phyloP scores from a whole-genome alignment of 169 alveolate species.

The Perkinsus marinus region DNA sequence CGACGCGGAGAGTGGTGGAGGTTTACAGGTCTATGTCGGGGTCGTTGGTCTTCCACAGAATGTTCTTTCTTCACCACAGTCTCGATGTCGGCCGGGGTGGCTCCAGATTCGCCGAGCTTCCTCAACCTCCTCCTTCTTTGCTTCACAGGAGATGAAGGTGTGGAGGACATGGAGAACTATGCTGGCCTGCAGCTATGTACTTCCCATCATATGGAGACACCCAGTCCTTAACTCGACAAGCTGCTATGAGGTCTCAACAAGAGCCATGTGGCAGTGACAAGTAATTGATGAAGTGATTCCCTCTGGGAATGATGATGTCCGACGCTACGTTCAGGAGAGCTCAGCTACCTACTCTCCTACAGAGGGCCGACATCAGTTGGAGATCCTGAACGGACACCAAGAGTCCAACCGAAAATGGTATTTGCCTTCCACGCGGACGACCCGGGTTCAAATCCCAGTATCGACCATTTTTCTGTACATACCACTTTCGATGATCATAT shows the following conservation, averaged over 20 bases:
- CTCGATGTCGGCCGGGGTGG: not conserved
- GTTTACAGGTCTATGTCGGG: not conserved
- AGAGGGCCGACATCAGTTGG: not conserved
- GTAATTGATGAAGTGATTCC: not conserved
- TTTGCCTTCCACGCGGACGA: conserved; percentile 91
- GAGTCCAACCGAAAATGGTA: conserved; percentile 86
- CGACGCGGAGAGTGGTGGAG: not conserved
- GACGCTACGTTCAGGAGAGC: conserved; percentile 19
- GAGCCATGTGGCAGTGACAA: no score
- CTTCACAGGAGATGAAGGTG: not conserved
- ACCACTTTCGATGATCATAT: no score
- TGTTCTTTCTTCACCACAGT: not conserved
- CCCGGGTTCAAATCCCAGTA: conserved; percentile 97
- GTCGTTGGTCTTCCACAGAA: not conserved
- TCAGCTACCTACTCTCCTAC: not conserved
- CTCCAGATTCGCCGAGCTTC: not conserved
- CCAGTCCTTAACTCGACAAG: no score
- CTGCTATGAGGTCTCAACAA: conserved; percentile 58
- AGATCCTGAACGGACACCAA: not conserved
- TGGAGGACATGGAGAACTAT: not conserved
- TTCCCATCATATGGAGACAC: no score
- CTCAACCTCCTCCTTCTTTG: not conserved
- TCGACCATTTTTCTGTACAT: conserved; percentile 30
- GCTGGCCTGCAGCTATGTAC: no score
- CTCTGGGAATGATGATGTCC: not conserved